Evolutionary conservation across 2,329 filamentous ascomycete species (phyloP), one percentile per base, ranked within the genome.

Genomic region (Phyllachora maydis): DNA sequence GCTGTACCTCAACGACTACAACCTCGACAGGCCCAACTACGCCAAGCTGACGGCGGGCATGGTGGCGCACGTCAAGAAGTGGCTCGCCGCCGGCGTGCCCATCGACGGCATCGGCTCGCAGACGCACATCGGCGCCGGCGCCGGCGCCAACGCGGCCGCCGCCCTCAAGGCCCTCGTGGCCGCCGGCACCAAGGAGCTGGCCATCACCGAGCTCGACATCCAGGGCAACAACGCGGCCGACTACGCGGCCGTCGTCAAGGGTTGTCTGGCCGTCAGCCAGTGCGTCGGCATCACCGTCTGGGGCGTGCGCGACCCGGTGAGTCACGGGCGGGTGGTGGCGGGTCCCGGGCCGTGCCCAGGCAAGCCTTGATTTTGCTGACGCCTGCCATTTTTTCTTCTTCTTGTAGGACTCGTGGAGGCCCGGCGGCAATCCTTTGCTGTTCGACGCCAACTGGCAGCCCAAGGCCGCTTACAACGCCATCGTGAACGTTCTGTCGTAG

Each of bases 1-100:
- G 46, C 54, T 81, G 18, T 82, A 76, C 52, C 75, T 79, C 49
- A 82, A 81, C 46, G 73, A 81, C 42, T 65, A 59, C 47, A 75
- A 74, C 49, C 58, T 75, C 24, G 71, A 75, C 46, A 52, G 45
- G 20, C 56, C 68, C 11, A 55, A 35, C 32, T 58, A 59, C 35
- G 50, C 57, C 31, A 79, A 81, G 52, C 22, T 51, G 26, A 51
- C 52, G 17, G 48, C 35, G 12, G 55, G 54, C 22, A 63, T 73
- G 51, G 52, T 60, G 4, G 41, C 39, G 17, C 50, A 68, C 36
- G 71, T 79, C 33, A 60, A 61, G 37, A 59, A 66, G 38, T 75
- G 69, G 68, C 36, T 65, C 23, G 55, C 54, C 0, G 55, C 53
- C 2, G 72, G 71, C 25, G 45, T 69, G 11, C 67, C 65, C 30